Evolutionary conservation across 2,329 filamentous ascomycete species (phyloP).

Genomic region (Arthrobotrys musiformis): DNA sequence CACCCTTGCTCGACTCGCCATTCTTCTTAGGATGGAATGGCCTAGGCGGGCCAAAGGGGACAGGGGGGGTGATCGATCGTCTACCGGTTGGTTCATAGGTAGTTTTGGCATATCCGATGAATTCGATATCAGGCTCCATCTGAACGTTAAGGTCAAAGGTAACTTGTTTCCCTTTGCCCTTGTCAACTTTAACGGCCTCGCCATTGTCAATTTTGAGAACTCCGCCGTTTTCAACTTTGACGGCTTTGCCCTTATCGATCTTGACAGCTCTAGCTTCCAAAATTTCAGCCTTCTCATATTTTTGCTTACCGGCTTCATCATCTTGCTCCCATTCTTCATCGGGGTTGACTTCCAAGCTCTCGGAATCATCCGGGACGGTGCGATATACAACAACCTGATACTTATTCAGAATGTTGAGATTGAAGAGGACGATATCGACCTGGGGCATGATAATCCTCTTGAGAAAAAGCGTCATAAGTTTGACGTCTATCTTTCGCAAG

Average conservation of each 20-base stretch:
- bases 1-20: neutral
- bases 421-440: constrained; percentile 21
- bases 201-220: no score
- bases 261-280: neutral
- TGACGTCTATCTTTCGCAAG: neutral
- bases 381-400: neutral
- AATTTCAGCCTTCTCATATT: neutral
- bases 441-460: constrained; percentile 30
- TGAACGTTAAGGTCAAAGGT: neutral
- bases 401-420: constrained; percentile 5
- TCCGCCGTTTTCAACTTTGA: no score
- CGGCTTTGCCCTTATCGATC: neutral
- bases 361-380: neutral
- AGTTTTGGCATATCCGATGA: neutral
- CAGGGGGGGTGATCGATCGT: no score
- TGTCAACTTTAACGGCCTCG: neutral
- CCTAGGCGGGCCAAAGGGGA: neutral
- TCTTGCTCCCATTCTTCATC: neutral
- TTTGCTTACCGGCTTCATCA: neutral
- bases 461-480: neutral
- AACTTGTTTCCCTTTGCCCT: neutral
- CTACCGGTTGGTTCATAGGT: neutral
- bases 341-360: neutral
- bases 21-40: neutral
- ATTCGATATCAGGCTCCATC: neutral